phyloP scores from a whole-genome alignment of 2,329 filamentous ascomycete genomes.

The Fusarium gaditjirri region DNA sequence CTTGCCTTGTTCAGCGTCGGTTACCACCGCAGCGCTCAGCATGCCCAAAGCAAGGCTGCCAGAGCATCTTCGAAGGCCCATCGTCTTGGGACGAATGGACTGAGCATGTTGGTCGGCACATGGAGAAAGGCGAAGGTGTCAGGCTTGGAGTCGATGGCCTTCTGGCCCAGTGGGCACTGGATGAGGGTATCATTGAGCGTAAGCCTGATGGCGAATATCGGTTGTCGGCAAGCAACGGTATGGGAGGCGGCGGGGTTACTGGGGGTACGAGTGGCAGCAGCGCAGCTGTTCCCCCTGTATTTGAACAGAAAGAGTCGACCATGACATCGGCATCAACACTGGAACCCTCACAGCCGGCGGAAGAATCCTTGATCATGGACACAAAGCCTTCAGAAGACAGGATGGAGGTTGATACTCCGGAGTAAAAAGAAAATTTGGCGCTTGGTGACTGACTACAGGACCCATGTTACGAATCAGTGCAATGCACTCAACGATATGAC shows the following conservation, averaged over 20 bases:
- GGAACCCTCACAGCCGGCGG: slow-evolving; percentile 39
- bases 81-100: slow-evolving; percentile 90
- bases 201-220: slow-evolving; percentile 67
- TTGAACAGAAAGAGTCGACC: slow-evolving; percentile 44
- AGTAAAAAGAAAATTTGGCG: slow-evolving; percentile 23
- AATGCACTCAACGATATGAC: slow-evolving; percentile 38
- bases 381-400: slow-evolving; percentile 42
- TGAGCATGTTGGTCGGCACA: slow-evolving; percentile 90
- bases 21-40: slow-evolving; percentile 76
- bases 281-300: slow-evolving; percentile 19
- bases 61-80: slow-evolving; percentile 74
- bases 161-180: slow-evolving; percentile 70
- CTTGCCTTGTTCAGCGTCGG: slow-evolving; percentile 78
- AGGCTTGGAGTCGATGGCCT: slow-evolving; percentile 67
- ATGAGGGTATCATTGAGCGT: slow-evolving; percentile 70
- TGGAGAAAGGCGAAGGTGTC: slow-evolving; percentile 77
- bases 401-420: slow-evolving; percentile 43
- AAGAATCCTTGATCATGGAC: slow-evolving; percentile 41
- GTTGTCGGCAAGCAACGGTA: slow-evolving; percentile 52
- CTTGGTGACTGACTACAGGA: slow-evolving; percentile 24
- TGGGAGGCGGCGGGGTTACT: slow-evolving; percentile 19
- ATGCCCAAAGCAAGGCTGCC: slow-evolving; percentile 78
- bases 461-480: slow-evolving; percentile 33
- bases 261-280: slow-evolving; percentile 33
- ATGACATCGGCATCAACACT: slow-evolving; percentile 31